Conservation (phyloP, 2,329 filamentous ascomycete species). For the Talaromyces sp. region DNA sequence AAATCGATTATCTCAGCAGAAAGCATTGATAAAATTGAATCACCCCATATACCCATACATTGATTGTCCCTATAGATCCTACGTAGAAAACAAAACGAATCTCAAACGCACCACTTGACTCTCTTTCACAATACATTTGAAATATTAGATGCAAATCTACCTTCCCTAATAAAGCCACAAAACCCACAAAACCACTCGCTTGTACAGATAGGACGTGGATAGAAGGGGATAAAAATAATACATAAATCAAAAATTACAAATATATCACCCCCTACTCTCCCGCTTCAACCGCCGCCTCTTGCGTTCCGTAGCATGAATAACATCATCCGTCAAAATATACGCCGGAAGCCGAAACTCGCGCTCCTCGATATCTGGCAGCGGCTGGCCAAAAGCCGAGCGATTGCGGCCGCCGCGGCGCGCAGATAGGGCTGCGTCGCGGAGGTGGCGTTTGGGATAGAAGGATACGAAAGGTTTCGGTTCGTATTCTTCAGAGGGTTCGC, state of each 20-base stretch:
- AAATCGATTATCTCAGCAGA: too few species aligned
- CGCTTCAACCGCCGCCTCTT: constrained; percentile 31
- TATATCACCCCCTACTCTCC: constrained; percentile 15
- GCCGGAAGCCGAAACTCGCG: constrained; percentile 69
- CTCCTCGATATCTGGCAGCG: constrained; percentile 63
- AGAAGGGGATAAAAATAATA: background rate
- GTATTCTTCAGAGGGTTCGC: background rate
- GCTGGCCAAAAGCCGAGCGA: constrained; percentile 72
- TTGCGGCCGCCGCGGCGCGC: constrained; percentile 63
- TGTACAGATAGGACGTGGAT: background rate
- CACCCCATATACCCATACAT: too few species aligned
- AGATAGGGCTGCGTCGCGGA: constrained; percentile 73
- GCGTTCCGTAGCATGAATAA: constrained; percentile 35
- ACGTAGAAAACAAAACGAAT: too few species aligned
- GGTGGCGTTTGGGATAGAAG: constrained; percentile 75
- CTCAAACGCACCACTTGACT: too few species aligned
- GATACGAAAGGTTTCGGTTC: constrained; percentile 65
- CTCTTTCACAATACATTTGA: background rate
- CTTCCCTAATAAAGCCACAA: background rate
- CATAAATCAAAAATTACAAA: background rate
- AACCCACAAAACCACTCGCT: background rate
- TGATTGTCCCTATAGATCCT: too few species aligned
- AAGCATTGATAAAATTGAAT: too few species aligned
- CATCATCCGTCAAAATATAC: constrained; percentile 45
- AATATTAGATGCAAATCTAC: background rate